phyloP scores from a whole-genome alignment of 257 asterid species.

The Solanum pennellii region DNA sequence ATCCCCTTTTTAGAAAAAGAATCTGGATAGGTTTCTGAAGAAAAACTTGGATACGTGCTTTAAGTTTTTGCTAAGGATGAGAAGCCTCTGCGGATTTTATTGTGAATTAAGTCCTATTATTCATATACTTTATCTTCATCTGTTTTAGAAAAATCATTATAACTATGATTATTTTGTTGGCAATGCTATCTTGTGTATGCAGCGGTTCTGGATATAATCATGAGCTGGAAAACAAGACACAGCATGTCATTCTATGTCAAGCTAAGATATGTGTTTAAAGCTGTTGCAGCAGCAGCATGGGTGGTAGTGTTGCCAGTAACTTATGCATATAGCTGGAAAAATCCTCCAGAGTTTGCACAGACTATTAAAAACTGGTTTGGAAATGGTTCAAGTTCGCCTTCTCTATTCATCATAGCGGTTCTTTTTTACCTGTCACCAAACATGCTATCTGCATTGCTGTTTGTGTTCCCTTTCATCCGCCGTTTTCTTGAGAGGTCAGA shows the following conservation, averaged over 20 bases:
- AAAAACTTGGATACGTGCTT: not conserved
- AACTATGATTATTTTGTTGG: not conserved
- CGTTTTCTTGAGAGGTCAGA: conserved; percentile 85
- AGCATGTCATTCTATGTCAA: conserved; percentile 81
- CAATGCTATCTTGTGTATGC: conserved; percentile 18
- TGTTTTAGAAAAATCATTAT: not conserved
- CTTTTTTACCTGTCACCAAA: conserved; percentile 81
- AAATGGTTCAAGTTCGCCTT: conserved; percentile 57
- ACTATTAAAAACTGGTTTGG: conserved; percentile 86
- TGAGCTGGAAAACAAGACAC: conserved; percentile 86
- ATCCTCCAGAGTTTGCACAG: conserved; percentile 61
- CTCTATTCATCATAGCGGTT: conserved; percentile 73
- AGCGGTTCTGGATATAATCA: conserved; percentile 69
- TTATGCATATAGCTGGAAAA: conserved; percentile 83
- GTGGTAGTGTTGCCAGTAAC: conserved; percentile 81
- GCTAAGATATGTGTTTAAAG: conserved; percentile 77
- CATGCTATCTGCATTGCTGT: conserved; percentile 74
- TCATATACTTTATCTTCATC: not conserved
- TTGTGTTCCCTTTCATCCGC: conserved; percentile 77
- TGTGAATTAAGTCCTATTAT: not conserved
- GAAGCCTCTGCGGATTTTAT: not conserved
- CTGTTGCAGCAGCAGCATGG: conserved; percentile 77
- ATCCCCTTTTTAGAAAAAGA: not conserved
- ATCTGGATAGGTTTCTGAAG: not conserved
- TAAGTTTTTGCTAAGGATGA: not conserved